Conservation (phyloP, 192 early-diverging fungal genomes). For the Rhizophagus sp. region DNA sequence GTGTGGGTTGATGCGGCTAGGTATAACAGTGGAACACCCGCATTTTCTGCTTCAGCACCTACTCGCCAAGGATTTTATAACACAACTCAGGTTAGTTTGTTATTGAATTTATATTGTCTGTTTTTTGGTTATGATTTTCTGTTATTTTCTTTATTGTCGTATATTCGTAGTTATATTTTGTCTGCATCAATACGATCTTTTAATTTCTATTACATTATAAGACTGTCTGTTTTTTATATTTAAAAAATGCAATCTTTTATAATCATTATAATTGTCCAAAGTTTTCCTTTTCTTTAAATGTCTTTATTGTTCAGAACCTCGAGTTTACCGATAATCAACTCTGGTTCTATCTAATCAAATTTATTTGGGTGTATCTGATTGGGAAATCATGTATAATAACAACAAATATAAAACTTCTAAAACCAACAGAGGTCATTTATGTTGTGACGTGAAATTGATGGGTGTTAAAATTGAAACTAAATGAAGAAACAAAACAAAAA, state of each 20-base stretch:
- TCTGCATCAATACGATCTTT: conserved; percentile 2
- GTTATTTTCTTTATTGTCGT: conserved; percentile 1
- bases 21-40: conserved; percentile 10
- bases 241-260: conserved; percentile 8
- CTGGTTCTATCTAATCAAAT: not conserved
- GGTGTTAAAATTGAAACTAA: conserved; percentile 5
- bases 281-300: conserved; percentile 27
- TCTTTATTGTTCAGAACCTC: not conserved
- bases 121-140: not conserved
- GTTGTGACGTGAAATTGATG: not conserved
- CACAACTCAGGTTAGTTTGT: conserved; percentile 24
- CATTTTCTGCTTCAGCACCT: not conserved
- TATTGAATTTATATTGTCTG: not conserved
- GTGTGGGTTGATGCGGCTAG: conserved; percentile 10
- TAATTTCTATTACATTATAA: not conserved
- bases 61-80: conserved; percentile 31
- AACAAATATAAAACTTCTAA: conserved; percentile 17
- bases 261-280: not conserved
- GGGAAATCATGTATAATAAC: conserved; percentile 16
- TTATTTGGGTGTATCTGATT: conserved; percentile 4
- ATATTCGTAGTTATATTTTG: not conserved
- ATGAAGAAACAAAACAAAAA: not conserved
- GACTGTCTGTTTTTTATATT: conserved; percentile 10
- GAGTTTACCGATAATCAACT: not conserved
- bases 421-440: not conserved